phyloP scores from a whole-genome alignment of 768 basidiomycete species.

The Rhodosporidiobolus odoratus region DNA sequence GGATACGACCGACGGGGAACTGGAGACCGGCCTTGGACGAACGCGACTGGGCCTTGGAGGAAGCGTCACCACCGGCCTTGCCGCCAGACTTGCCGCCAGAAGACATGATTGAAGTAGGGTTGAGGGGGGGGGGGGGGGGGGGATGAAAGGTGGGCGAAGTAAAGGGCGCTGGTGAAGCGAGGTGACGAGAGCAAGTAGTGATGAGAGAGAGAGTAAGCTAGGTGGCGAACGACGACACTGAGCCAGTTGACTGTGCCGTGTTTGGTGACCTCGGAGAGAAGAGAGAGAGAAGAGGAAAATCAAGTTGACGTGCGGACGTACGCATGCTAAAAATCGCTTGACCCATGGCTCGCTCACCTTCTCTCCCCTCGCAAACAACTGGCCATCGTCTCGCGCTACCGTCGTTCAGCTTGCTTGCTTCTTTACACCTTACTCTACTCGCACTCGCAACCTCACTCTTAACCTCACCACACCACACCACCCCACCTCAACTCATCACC shows the following conservation, averaged over 20 bases:
- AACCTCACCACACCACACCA: neutral
- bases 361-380: neutral
- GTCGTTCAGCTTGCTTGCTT: neutral
- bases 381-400: neutral
- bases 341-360: no score
- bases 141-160: neutral
- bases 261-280: neutral
- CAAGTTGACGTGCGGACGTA: conserved; percentile 10
- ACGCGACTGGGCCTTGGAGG: conserved; percentile 29
- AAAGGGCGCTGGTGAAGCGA: neutral
- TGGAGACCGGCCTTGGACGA: conserved; percentile 51
- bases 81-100: conserved; percentile 46
- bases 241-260: neutral
- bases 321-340: neutral
- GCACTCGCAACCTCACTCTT: neutral
- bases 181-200: conserved; percentile 3
- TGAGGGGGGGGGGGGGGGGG: neutral
- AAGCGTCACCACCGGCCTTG: conserved; percentile 45
- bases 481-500: neutral
- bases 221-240: neutral
- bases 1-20: conserved; percentile 86
- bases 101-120: conserved; percentile 13
- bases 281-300: neutral
- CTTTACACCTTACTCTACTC: neutral
- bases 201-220: neutral